Evolutionary conservation across 1,284 basidiomycete species (phyloP).

Genomic region (Trichosporon sp.): DNA sequence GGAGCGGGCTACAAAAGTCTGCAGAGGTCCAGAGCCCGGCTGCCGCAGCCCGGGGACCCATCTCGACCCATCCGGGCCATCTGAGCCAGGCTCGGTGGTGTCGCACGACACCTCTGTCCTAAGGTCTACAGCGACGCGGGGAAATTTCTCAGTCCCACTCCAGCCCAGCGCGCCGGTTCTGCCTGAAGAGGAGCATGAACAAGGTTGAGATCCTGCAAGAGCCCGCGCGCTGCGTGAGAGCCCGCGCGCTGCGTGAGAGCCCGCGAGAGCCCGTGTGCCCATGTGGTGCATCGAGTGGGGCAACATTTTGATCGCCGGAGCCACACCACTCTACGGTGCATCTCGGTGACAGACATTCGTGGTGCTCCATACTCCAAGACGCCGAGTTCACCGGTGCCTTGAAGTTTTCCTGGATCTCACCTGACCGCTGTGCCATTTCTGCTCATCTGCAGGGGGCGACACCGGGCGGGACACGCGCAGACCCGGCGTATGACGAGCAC

Average conservation of each 20-base stretch:
- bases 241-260: background rate
- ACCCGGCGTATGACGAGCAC: background rate
- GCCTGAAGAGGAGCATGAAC: background rate
- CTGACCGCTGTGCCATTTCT: background rate
- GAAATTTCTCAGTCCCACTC: conserved; percentile 7
- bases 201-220: background rate
- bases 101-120: background rate
- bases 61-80: too few species aligned
- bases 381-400: conserved; percentile 7
- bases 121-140: background rate
- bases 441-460: too few species aligned
- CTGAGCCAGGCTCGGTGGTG: background rate
- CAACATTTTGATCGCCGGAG: conserved; percentile 13
- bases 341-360: background rate
- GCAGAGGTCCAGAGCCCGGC: background rate
- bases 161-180: background rate
- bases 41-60: too few species aligned
- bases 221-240: background rate
- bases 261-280: background rate
- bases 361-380: background rate
- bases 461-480: too few species aligned
- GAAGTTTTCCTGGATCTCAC: background rate
- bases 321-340: background rate
- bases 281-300: conserved; percentile 1
- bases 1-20: too few species aligned